Base-by-base conservation (phyloP, 2,329 filamentous ascomycete genomes). In the Calcarisporium arbuscula region DNA sequence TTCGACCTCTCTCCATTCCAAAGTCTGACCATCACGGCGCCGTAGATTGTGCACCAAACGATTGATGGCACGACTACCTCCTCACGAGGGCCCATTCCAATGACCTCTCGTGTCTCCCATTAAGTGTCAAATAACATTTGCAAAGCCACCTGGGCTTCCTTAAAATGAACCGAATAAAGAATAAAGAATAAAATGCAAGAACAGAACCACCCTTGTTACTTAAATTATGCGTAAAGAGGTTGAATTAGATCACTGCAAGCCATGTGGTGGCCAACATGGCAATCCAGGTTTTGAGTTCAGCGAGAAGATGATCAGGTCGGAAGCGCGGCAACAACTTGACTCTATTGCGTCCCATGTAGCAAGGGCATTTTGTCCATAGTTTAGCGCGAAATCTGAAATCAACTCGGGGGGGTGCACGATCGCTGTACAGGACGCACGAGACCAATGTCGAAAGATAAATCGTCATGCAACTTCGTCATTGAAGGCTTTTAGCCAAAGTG, bases 371-470 rank as follows among this genome's bases (percentile, higher is more conserved):
- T n/a, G n/a, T n/a, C n/a, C n/a, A n/a, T n/a, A n/a, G n/a, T n/a
- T n/a, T n/a, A n/a, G n/a, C n/a, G n/a, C n/a, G 48, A 45, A 46
- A 48, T 45, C 49, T 38, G 46, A 52, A 47, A 45, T 41, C 50
- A 34, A 34, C 38, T n/a, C n/a, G n/a, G n/a, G n/a, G n/a, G n/a
- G n/a, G n/a, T n/a, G n/a, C n/a, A 66, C 59, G 63, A 72, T 71
- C 68, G 68, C 66, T 74, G 72, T 75, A 64, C 73, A 68, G 68
- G 72, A 74, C 71, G 72, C 57, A 67, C 67, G 74, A 66, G 67
- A 73, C 67, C 67, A 65, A 67, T 60, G 61, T 60, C 60, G 57
- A 63, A 59, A 57, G 57, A 62, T 57, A 56, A 64, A 67, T 74
- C 66, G 68, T 74, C 69, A 74, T 75, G 69, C 63, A 70, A 58